Evolutionary conservation across 345 rosid genomes (phyloP).

Genomic region (Eutrema japonicum): DNA sequence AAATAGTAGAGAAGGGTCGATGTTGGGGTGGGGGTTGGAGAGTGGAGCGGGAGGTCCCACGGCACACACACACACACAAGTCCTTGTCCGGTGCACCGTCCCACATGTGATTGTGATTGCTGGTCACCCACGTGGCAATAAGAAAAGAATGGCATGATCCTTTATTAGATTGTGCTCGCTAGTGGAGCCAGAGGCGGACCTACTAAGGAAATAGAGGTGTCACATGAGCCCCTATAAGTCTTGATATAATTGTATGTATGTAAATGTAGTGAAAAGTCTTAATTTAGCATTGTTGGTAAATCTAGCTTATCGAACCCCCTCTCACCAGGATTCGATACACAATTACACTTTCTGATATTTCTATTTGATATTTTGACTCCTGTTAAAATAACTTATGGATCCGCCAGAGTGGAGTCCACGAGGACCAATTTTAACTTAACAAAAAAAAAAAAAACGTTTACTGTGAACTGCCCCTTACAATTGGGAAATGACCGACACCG

Average conservation of each 20-base stretch:
- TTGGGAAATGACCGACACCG: background rate
- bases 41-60: constrained; percentile 32
- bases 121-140: constrained; percentile 38
- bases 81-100: constrained; percentile 57
- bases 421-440: constrained; percentile 29
- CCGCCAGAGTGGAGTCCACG: background rate
- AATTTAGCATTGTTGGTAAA: too few relatives aligned
- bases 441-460: background rate
- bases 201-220: too few relatives aligned
- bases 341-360: too few relatives aligned
- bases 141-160: constrained; percentile 15
- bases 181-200: constrained; percentile 10
- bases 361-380: too few relatives aligned
- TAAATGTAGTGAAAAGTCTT: too few relatives aligned
- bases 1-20: constrained; percentile 1
- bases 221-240: too few relatives aligned
- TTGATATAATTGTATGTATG: too few relatives aligned
- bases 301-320: too few relatives aligned
- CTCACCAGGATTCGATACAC: too few relatives aligned
- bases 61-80: constrained; percentile 37
- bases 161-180: constrained; percentile 21
- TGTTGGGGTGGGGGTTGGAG: background rate
- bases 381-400: too few relatives aligned
- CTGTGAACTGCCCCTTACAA: background rate
- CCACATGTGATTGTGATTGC: constrained; percentile 56